A percentile compares a stretch with the other conserved stretches of the same genome.
phyloP scores from a whole-genome alignment of 306 rosid species.

The Trichosanthes cucumerina region DNA sequence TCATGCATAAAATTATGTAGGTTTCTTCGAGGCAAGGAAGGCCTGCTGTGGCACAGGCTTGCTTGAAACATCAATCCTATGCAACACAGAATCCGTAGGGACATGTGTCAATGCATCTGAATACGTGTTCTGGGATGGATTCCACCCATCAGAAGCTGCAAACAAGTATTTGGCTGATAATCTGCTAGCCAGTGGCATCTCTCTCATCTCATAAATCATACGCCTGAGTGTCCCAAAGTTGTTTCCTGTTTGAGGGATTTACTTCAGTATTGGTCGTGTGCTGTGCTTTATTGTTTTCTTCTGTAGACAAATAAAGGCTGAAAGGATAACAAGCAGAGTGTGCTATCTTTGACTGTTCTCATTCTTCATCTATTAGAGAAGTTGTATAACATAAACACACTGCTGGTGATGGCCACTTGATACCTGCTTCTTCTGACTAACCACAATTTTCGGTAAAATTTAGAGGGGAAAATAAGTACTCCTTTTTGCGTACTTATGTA shows the following conservation, averaged over 20 bases:
- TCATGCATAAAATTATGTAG: constrained; percentile 14
- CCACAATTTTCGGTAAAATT: not conserved
- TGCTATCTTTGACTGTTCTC: not conserved
- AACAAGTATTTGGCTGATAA: constrained; percentile 29
- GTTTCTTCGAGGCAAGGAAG: constrained; percentile 53
- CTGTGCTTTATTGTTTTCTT: not conserved
- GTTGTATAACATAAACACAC: not conserved
- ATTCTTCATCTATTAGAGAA: not conserved
- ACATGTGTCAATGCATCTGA: constrained; percentile 70
- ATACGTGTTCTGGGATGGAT: constrained; percentile 70
- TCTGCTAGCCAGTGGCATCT: constrained; percentile 31
- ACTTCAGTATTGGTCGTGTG: not conserved
- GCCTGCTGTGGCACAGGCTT: constrained; percentile 69
- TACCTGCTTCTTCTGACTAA: not conserved
- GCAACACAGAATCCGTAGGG: constrained; percentile 40
- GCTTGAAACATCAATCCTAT: constrained; percentile 46
- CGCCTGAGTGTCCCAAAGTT: not conserved
- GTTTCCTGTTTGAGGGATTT: not conserved
- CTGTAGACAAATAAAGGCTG: not conserved
- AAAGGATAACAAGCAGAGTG: not conserved
- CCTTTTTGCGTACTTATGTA: not conserved
- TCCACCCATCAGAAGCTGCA: constrained; percentile 64
- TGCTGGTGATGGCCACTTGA: not conserved
- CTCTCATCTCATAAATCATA: constrained; percentile 33
- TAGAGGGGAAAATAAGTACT: not conserved